Percentiles rank a stretch among this genome's conserved stretches.
These are phyloP conservation scores for Rhytidiadelphus loreus DNA, from an alignment of 225 moss, liverwort and hornwort species.

Conservation along the genomic window DNA sequence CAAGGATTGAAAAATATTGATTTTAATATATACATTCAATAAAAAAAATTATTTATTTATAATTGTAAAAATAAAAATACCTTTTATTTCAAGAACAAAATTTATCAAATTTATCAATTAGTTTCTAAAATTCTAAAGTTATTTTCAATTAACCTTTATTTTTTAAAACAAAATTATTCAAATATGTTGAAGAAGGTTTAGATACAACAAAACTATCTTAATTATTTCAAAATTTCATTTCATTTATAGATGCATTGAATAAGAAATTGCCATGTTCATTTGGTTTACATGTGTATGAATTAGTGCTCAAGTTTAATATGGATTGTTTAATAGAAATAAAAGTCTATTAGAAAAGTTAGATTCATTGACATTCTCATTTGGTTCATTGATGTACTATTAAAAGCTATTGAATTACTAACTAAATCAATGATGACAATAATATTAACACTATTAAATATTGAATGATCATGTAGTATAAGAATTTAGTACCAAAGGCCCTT, in stretches of 20 bases:
- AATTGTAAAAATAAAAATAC: too few species aligned
- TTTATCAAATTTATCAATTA: neutral
- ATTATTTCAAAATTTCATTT: neutral
- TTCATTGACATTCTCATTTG: neutral
- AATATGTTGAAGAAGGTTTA: neutral
- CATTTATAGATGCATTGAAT: neutral
- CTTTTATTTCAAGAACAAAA: too few species aligned
- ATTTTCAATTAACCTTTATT: neutral
- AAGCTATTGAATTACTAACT: too few species aligned
- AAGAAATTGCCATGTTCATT: neutral
- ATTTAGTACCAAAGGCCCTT: neutral
- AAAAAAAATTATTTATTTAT: too few species aligned
- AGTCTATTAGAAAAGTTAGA: neutral
- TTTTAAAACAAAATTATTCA: neutral
- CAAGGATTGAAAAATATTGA: neutral
- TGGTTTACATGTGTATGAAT: neutral
- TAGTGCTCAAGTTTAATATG: neutral
- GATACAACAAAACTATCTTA: neutral
- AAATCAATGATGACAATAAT: accelerated
- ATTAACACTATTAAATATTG: neutral
- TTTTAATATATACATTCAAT: neutral
- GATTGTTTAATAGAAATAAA: neutral
- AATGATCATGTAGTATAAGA: neutral
- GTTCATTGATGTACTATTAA: neutral
- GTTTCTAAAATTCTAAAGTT: neutral